phyloP scores from a whole-genome alignment of 495 filamentous ascomycete genomes.

The Recurvomyces mirabilis region DNA sequence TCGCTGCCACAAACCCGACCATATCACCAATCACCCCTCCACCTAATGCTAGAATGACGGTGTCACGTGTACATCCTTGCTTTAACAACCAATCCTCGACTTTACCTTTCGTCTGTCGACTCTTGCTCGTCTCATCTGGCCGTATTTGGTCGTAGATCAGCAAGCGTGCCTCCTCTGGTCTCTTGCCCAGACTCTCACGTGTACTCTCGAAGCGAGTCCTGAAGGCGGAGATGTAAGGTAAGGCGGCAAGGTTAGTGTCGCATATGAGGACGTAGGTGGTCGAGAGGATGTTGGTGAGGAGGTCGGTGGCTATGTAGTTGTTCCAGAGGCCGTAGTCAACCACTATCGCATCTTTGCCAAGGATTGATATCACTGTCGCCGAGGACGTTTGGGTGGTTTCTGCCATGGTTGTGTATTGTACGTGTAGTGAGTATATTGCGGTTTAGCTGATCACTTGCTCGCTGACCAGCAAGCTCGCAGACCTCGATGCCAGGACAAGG shows the following conservation, averaged over 20 bases:
- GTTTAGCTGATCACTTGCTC: constrained; percentile 15
- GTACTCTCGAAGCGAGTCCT: constrained; percentile 51
- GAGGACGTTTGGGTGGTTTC: neutral
- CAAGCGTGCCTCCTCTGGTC: constrained; percentile 46
- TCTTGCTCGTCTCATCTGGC: constrained; percentile 88
- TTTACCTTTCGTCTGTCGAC: constrained; percentile 80
- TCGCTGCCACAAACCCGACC: constrained; percentile 92
- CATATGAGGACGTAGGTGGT: constrained; percentile 94
- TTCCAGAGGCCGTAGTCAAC: constrained; percentile 89
- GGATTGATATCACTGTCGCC: constrained; percentile 39
- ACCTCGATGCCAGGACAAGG: constrained; percentile 5
- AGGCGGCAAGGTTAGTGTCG: constrained; percentile 76
- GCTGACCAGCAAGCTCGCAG: constrained; percentile 5
- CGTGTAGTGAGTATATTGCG: neutral
- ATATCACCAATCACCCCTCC: constrained; percentile 96
- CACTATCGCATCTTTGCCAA: constrained; percentile 68
- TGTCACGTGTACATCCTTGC: constrained; percentile 85
- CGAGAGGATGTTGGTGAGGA: constrained; percentile 63
- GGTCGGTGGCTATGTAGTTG: constrained; percentile 66
- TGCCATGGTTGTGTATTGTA: neutral
- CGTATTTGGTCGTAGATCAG: constrained; percentile 69
- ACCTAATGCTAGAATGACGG: constrained; percentile 88
- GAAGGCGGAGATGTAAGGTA: constrained; percentile 65
- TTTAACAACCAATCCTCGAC: constrained; percentile 97
- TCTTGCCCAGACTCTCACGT: constrained; percentile 8